phyloP scores from a whole-genome alignment of 495 filamentous ascomycete species.

The Hypoxylon lenormandii region DNA sequence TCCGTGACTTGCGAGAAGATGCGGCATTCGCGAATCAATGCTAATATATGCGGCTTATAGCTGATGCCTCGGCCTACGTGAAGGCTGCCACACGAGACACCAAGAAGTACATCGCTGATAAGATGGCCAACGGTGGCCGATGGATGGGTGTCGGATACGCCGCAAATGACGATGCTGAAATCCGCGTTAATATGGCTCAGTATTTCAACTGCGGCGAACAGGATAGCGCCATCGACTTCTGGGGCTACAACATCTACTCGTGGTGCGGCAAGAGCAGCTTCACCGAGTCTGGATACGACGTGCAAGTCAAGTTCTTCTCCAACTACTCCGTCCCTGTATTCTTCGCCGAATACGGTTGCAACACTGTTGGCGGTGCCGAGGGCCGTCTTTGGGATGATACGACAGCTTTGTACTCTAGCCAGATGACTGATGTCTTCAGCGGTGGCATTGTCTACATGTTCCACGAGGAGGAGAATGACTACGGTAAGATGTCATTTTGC shows the following conservation, averaged over 20 bases:
- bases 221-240: constrained; percentile 83
- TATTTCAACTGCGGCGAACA: constrained; percentile 90
- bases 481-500: constrained; percentile 64
- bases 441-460: constrained; percentile 99
- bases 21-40: not conserved
- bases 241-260: constrained; percentile 99
- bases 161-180: constrained; percentile 86
- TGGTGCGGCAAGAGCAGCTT: constrained; percentile 91
- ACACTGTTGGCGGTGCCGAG: constrained; percentile 66
- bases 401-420: constrained; percentile 76
- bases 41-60: constrained; percentile 27
- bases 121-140: constrained; percentile 69
- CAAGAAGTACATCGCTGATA: constrained; percentile 87
- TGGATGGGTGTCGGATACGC: constrained; percentile 93
- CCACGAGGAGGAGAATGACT: constrained; percentile 90
- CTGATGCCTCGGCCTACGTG: constrained; percentile 86
- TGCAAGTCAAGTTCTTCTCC: constrained; percentile 81
- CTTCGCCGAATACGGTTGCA: constrained; percentile 99
- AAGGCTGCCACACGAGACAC: constrained; percentile 96
- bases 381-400: constrained; percentile 89
- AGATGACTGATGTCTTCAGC: constrained; percentile 88
- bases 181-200: constrained; percentile 80
- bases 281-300: constrained; percentile 77
- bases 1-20: no score
- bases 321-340: constrained; percentile 92